Conservation (phyloP, 2,329 filamentous ascomycete genomes). For the Paracoccidioides brasiliensis region DNA sequence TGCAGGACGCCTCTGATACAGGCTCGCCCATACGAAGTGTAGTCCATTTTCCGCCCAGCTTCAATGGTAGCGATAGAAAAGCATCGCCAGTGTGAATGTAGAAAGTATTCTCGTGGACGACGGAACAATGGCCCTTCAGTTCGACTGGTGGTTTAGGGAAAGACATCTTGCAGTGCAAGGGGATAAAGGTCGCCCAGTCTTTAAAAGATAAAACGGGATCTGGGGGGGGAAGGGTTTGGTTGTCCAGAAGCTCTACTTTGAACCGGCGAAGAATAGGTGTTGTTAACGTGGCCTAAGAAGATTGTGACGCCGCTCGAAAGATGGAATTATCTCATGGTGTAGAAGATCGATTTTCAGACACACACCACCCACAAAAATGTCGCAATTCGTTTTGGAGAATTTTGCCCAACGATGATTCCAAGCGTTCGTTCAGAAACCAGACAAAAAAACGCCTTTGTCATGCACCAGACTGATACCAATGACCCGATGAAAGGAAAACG, state of each 20-base stretch:
- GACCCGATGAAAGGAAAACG: not conserved
- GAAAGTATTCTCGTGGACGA: constrained; percentile 66
- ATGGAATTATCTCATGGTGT: not conserved
- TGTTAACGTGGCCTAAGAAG: not conserved
- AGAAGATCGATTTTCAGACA: not conserved
- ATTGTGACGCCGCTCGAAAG: not conserved
- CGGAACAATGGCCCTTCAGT: constrained; percentile 67
- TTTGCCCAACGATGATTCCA: not conserved
- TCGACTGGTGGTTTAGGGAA: constrained; percentile 56
- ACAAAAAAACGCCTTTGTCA: not conserved
- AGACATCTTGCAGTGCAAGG: constrained; percentile 42
- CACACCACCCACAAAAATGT: not conserved
- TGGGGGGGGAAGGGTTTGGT: constrained; percentile 8
- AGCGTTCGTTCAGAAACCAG: not conserved
- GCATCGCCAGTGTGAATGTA: constrained; percentile 67
- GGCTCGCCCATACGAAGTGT: constrained; percentile 47
- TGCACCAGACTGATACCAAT: not conserved
- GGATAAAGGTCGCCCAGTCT: constrained; percentile 4
- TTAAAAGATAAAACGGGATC: not conserved
- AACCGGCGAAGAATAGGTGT: not conserved
- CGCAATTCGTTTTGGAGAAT: not conserved
- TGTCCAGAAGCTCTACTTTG: not conserved
- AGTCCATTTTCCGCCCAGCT: constrained; percentile 59
- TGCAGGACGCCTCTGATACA: constrained; percentile 65
- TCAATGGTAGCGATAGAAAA: constrained; percentile 61